Evolutionary conservation across 1,284 basidiomycete species (phyloP).

Genomic region (Dichomitus squalens): DNA sequence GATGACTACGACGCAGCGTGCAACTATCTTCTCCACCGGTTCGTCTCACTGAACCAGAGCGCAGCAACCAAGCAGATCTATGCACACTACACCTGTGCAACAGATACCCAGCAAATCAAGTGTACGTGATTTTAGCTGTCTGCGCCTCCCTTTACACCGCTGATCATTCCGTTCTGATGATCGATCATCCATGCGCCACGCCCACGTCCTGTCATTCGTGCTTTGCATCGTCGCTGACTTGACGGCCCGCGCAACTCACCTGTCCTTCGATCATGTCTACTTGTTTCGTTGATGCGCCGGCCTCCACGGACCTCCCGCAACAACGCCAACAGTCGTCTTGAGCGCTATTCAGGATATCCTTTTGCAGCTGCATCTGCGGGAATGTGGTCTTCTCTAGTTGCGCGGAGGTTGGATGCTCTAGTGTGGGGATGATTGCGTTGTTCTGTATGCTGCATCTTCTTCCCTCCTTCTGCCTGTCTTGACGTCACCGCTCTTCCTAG

Average conservation of each 20-base stretch:
- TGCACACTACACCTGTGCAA: conserved; percentile 89
- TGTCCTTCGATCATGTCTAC: conserved; percentile 7
- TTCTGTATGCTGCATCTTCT: conserved; percentile 21
- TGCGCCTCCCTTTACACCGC: not conserved
- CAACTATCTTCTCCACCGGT: conserved; percentile 84
- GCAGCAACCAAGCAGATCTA: conserved; percentile 87
- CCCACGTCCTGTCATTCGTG: not conserved
- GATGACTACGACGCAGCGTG: conserved; percentile 87
- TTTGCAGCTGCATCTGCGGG: conserved; percentile 80
- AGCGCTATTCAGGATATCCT: conserved; percentile 84
- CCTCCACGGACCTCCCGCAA: conserved; percentile 1
- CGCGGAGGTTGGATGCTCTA: conserved; percentile 1
- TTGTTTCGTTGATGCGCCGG: conserved; percentile 3
- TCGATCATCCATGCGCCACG: not conserved
- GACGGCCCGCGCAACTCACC: conserved; percentile 5
- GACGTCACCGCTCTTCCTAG: not conserved
- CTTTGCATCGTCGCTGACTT: not conserved
- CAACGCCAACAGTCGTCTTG: conserved; percentile 60
- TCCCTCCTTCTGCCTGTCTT: not conserved
- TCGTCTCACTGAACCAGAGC: conserved; percentile 86
- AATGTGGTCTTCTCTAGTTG: conserved; percentile 78
- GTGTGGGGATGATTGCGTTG: conserved; percentile 2
- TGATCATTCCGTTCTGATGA: conserved; percentile 17
- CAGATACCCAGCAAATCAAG: conserved; percentile 88
- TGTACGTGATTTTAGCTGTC: conserved; percentile 49